A percentile compares a stretch with the other conserved stretches of the same genome.
These are phyloP conservation scores for Aureobasidium namibiae DNA, from an alignment of 2,329 filamentous ascomycete species.

Conservation along the genomic window DNA sequence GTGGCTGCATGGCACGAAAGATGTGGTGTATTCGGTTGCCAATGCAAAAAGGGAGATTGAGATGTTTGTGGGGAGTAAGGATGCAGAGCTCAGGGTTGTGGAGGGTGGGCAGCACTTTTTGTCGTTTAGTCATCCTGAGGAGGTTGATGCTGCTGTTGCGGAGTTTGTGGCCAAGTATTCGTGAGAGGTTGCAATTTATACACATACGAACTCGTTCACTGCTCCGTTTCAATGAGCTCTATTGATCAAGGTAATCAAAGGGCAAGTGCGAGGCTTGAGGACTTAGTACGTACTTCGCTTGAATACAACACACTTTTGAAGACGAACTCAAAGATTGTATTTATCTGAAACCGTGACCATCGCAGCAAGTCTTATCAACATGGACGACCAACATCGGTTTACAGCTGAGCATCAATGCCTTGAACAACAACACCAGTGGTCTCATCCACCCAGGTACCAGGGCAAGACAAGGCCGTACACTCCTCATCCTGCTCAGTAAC, in stretches of 20 bases:
- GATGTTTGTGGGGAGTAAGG: conserved; percentile 35
- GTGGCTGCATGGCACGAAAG: conserved; percentile 41
- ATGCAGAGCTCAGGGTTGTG: no score
- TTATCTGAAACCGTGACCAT: no score
- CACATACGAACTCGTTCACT: no score
- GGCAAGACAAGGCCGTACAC: not conserved
- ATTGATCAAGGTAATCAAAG: no score
- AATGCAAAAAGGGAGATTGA: conserved; percentile 42
- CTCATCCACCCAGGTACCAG: not conserved
- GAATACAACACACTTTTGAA: no score
- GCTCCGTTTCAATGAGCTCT: no score
- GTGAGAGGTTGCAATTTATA: no score
- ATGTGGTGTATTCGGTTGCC: conserved; percentile 33
- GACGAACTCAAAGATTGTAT: no score
- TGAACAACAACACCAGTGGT: not conserved
- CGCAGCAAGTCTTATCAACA: no score
- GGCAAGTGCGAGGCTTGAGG: no score
- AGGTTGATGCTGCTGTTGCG: conserved; percentile 30
- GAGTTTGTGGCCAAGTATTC: conserved; percentile 18
- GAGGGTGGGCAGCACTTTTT: no score
- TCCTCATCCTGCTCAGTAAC: not conserved
- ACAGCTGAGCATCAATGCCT: conserved; percentile 33
- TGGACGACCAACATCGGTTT: conserved; percentile 39
- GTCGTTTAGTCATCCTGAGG: not conserved
- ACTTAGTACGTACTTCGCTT: no score